Evolutionary conservation across 1,284 basidiomycete genomes (phyloP), one percentile per base, ranked within the genome.

Genomic region (Rhodotorula sp.): DNA sequence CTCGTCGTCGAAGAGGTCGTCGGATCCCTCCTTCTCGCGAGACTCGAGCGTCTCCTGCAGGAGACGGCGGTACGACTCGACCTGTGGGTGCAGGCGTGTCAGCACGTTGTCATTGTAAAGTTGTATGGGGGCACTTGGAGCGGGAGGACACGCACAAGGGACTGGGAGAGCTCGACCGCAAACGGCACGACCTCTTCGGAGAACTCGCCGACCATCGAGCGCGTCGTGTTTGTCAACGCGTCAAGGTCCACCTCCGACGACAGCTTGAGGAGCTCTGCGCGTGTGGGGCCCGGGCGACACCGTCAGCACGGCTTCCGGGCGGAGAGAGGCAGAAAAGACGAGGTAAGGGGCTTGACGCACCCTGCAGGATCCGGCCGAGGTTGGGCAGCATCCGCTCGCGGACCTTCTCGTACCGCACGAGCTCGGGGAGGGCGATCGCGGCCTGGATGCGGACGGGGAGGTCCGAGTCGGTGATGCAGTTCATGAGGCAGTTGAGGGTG

Each of bases 211-310:
- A 96, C 93, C 85, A 96, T 89, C 44, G 88, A 87, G 78, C 91
- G 90, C 88, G 92, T 93, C 79, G 88, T 88, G 78, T 83, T 79
- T 77, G 91, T 93, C 62, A 96, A 84, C 58, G 92, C 86, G 80
- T 96, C 93, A 48, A 96, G 83, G 80, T 96, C 94, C 48, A 91
- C 92, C 82, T 94, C 91, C 80, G 94, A 91, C 13, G 90, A 89
- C 51, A 96, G 85, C 81, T 92, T 67, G 53, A 67, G 58, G 21
- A 61, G 41, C 48, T 65, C 64, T 65, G 55, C 46, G 27, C 0
- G 8, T 3, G 25, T 3, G 8, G 13, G n/a, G 29, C 7, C 15
- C 44, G 4, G 21, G 7, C 21, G 5, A 22, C 7, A 27, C 50
- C 37, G 41, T 61, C 34, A 61, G 48, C 39, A 22, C 22, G 0